Base-by-base conservation (phyloP, 257 asterid genomes). In the Fraxinus cuspidata region DNA sequence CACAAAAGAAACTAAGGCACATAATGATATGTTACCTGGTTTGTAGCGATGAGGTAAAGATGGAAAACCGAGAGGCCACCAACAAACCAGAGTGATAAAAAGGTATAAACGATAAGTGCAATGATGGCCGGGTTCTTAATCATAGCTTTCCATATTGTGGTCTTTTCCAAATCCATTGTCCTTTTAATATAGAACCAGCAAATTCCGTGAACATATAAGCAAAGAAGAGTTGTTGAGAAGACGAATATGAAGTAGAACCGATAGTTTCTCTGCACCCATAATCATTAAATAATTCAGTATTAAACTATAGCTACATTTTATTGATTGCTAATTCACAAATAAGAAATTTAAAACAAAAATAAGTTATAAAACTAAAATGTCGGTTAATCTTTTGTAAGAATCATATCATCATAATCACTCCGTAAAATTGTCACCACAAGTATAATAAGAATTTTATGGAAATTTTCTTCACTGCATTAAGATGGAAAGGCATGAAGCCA, bases 221-320 rank as follows among this genome's bases (percentile, higher is more conserved):
- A 87, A 21, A 92, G 89, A 53, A 94, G 86, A 23, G 86, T 86
- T 1, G 93, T 27, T 23, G 96, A 86, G 79, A 87, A 92, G 76
- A 94, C 92, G 32, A 94, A 94, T 96, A 94, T 92, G 91, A 88
- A 94, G 83, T 87, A 94, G 91, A 90, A 94, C 76, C 97, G 85
- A 76, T 94, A 94, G 81, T 94, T 94, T 79, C 97, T 85, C 98
- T 94, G 97, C 90, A 90, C 38, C 74, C 70, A 63, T 23, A 81
- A 80, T 38, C 53, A 77, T 77, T 69, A 78, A 84, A 74, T 1
- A 1, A 68, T 70, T 44, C 75, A 63, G 28, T 8, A 25, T 25
- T 25, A 63, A 11, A 11, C 10, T 23, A 25, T 63, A 25, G 0
- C 31, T 23, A 63, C 18, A 23, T n/a, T 19, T 53, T n/a, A 6